Evolutionary conservation across 805 yeast genomes (phyloP).

Genomic region (Sungouiella thailandica): DNA sequence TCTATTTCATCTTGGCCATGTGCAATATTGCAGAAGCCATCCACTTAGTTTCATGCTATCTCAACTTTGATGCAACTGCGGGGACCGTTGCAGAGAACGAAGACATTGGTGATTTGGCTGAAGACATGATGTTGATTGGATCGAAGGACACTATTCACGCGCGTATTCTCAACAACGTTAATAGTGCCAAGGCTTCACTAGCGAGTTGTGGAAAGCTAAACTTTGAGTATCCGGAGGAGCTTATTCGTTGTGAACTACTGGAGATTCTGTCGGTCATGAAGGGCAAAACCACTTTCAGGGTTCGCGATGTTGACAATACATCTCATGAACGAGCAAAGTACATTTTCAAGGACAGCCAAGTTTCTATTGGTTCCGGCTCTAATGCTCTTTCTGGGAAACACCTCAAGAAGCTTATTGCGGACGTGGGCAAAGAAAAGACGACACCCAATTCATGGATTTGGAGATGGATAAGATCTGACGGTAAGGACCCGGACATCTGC

Average conservation of each 20-base stretch:
- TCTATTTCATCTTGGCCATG: slow-evolving; percentile 31
- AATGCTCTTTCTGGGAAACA: neutral
- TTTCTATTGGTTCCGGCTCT: neutral
- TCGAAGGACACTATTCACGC: slow-evolving; percentile 11
- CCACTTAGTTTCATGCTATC: slow-evolving; percentile 11
- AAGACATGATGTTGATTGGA: slow-evolving; percentile 10
- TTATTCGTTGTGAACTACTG: neutral
- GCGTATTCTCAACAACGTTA: slow-evolving; percentile 6
- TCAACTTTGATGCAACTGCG: slow-evolving; percentile 3
- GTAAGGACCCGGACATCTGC: neutral
- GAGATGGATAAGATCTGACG: neutral
- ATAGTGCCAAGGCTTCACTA: slow-evolving; percentile 6
- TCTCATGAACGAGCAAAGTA: neutral
- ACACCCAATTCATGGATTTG: slow-evolving; percentile 1
- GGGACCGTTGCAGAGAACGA: slow-evolving; percentile 5
- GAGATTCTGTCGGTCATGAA: neutral
- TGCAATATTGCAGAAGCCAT: slow-evolving; percentile 23
- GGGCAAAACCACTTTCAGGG: no score
- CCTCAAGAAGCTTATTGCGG: neutral
- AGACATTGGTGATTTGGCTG: slow-evolving; percentile 12
- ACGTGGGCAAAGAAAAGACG: neutral
- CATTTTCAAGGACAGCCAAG: neutral
- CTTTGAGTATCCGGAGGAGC: slow-evolving; percentile 23
- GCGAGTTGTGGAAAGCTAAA: slow-evolving; percentile 18
- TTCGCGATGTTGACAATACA: no score